These are phyloP conservation scores for Ophiosphaerella herpotricha DNA, from an alignment of 2,329 filamentous ascomycete species.

Conservation along the genomic window DNA sequence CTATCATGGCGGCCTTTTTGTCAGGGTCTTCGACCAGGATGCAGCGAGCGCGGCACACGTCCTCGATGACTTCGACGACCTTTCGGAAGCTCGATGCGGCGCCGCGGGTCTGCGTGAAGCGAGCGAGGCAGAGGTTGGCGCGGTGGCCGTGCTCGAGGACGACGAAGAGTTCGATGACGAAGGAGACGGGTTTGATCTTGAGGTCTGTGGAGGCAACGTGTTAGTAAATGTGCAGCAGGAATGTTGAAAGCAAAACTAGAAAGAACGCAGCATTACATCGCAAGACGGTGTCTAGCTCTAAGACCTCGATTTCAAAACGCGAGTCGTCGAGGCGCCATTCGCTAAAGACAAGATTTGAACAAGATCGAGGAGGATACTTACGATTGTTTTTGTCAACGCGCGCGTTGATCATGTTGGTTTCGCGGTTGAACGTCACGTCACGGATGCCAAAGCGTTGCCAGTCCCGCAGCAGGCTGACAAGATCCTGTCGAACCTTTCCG, in stretches of 20 bases:
- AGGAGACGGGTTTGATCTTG: constrained; percentile 82
- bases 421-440: constrained; percentile 78
- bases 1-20: constrained; percentile 51
- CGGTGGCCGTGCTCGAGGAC: constrained; percentile 83
- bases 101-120: constrained; percentile 89
- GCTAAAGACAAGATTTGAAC: constrained; percentile 18
- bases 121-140: constrained; percentile 76
- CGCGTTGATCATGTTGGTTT: constrained; percentile 78
- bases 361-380: constrained; percentile 54
- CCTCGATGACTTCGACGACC: constrained; percentile 76
- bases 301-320: constrained; percentile 21
- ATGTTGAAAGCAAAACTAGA: not conserved
- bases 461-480: constrained; percentile 73
- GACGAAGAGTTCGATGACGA: constrained; percentile 85
- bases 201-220: constrained; percentile 60
- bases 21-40: constrained; percentile 67
- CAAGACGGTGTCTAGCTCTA: constrained; percentile 15
- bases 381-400: constrained; percentile 77
- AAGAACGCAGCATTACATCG: constrained; percentile 24
- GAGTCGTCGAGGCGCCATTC: constrained; percentile 17
- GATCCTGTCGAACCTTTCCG: constrained; percentile 75
- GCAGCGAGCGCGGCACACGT: constrained; percentile 67
- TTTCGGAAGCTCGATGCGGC: constrained; percentile 87
- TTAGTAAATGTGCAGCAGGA: constrained; percentile 9
- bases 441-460: constrained; percentile 83